A percentile compares a stretch with the other conserved stretches of the same genome.
Evolutionary conservation across 139 green algal species (phyloP).

Genomic region (Raphidocelis subcapitata): DNA sequence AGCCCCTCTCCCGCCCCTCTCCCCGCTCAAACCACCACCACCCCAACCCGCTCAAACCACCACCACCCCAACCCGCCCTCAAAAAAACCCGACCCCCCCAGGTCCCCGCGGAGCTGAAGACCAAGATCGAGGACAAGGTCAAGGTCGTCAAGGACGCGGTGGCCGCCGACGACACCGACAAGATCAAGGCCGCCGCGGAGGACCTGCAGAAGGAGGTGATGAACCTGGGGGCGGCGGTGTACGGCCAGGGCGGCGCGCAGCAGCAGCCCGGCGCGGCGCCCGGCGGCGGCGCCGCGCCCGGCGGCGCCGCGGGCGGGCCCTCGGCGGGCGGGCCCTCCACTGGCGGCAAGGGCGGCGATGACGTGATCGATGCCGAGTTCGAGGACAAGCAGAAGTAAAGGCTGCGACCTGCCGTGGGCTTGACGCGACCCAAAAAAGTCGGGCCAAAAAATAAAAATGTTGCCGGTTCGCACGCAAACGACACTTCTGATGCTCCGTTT

Average conservation of each 20-base stretch:
- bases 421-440: no score
- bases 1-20: no score
- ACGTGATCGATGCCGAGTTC: slow-evolving; percentile 98
- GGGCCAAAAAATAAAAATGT: no score
- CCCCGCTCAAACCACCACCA: no score
- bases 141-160: slow-evolving; percentile 67
- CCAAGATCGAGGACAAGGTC: slow-evolving; percentile 89
- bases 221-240: slow-evolving; percentile 91
- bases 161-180: slow-evolving; percentile 61
- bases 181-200: slow-evolving; percentile 91
- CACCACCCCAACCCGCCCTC: no score
- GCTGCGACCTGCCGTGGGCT: no score
- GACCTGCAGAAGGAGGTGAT: slow-evolving; percentile 92
- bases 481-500: no score
- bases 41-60: no score
- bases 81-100: no score
- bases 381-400: slow-evolving; percentile 65
- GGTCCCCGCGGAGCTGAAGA: slow-evolving; percentile 74
- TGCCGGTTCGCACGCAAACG: no score
- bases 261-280: slow-evolving; percentile 22
- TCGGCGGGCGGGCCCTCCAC: slow-evolving; percentile 16
- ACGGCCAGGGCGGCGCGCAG: slow-evolving; percentile 54
- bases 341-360: slow-evolving; percentile 50
- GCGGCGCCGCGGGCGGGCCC: slow-evolving; percentile 31
- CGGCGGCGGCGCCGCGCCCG: neutral